Conservation (phyloP, 1,139 yeast species). For the Kurtzmaniella quercitrusa region DNA sequence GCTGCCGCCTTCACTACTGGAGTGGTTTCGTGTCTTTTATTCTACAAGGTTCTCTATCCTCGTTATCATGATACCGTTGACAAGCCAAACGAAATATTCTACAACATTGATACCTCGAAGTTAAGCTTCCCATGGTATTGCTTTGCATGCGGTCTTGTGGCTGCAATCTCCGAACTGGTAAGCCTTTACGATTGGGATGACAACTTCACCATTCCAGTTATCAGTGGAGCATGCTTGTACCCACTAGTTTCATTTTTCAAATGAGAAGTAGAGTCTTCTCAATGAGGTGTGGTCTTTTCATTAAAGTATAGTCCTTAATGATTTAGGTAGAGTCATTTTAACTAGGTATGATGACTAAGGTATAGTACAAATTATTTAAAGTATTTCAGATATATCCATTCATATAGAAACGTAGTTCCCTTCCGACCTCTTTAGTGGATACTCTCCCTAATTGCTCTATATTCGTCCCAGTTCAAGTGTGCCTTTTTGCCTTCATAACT, state of each 20-base stretch:
- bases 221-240: conserved; percentile 12
- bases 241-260: conserved; percentile 2
- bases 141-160: conserved; percentile 13
- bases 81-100: conserved; percentile 13
- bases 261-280: too few species aligned
- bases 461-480: conserved; percentile 25
- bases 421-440: neutral
- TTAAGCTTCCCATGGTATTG: conserved; percentile 11
- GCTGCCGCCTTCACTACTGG: conserved; percentile 15
- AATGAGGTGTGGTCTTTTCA: too few species aligned
- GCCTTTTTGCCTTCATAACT: conserved; percentile 38
- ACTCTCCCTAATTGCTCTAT: conserved; percentile 11
- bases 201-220: conserved; percentile 20
- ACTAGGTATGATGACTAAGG: too few species aligned
- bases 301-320: too few species aligned
- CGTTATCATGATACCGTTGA: conserved; percentile 10
- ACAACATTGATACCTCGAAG: conserved; percentile 11
- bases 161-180: conserved; percentile 15
- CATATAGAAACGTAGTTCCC: neutral
- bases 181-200: conserved; percentile 16
- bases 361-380: neutral
- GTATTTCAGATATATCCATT: neutral
- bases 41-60: conserved; percentile 15
- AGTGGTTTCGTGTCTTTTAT: conserved; percentile 12
- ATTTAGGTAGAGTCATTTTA: too few species aligned